Conservation (phyloP, 306 rosid genomes). For the Cicer yamashitae region DNA sequence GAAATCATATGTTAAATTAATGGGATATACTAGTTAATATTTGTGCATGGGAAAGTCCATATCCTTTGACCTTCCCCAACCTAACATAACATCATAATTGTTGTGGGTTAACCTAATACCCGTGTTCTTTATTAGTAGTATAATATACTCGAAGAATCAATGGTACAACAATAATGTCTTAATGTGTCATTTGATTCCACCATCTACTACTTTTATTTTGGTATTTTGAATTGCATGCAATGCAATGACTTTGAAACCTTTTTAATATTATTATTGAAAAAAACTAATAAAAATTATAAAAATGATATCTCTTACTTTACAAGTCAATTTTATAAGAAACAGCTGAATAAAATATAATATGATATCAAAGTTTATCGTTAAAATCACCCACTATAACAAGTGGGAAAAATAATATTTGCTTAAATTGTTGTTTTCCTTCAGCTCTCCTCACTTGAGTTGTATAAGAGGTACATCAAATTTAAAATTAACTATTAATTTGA, state of each 20-base stretch:
- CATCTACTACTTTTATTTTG: not conserved
- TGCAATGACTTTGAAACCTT: constrained; percentile 1
- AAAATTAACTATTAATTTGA: not conserved
- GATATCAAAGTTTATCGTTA: too few relatives aligned
- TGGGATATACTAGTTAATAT: constrained; percentile 7
- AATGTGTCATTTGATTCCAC: constrained; percentile 17
- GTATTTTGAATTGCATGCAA: constrained; percentile 28
- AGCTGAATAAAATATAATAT: too few relatives aligned
- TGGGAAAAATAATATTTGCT: too few relatives aligned
- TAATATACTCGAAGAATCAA: constrained; percentile 2
- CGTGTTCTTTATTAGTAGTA: not conserved
- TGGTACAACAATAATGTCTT: not conserved
- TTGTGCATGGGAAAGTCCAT: constrained; percentile 44
- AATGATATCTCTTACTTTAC: too few relatives aligned
- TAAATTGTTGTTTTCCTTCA: not conserved
- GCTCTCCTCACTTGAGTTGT: not conserved
- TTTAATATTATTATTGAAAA: not conserved
- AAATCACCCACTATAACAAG: too few relatives aligned
- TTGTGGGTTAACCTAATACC: constrained; percentile 44
- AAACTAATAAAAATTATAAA: too few relatives aligned
- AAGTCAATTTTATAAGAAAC: too few relatives aligned
- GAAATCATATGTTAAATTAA: constrained; percentile 20
- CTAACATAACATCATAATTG: constrained; percentile 30
- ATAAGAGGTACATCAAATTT: not conserved
- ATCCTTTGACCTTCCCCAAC: constrained; percentile 42